Evolutionary conservation across 352 stramenopile species (phyloP), one percentile per base, ranked within the genome.

Genomic region (Pythium aquatile): DNA sequence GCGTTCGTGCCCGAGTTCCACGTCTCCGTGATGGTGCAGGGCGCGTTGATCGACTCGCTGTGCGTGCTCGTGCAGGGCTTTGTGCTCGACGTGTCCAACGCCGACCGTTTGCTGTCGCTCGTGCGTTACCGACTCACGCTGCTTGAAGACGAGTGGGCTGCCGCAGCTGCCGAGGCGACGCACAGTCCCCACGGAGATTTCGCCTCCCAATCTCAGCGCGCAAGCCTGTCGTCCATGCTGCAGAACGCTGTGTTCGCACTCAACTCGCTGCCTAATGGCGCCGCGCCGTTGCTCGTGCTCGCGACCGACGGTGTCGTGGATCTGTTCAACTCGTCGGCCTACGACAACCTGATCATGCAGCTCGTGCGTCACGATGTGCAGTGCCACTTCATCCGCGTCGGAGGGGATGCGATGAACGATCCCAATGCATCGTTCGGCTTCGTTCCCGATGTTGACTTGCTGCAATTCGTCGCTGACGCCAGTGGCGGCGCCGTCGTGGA

Each of bases 301-400:
- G 83, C 93, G 48, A 92, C 88, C 0, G 88, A 96, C 63, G 85
- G 88, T 5, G 88, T 96, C 32, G 73, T 94, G n/a, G 86, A 95
- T 72, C 58, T 93, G 11, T 77, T 77, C 20, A 72, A 94, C 40
- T 76, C 78, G 6, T 93, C 87, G 61, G 82, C 80, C 4, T 96
- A 96, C 46, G 88, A 96, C 69, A 90, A 85, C 33, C 61, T 96
- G 46, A 68, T 95, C 32, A 95, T 95, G 88, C 86, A 96, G 46
- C 80, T 96, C n/a, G 81, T 88, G 47, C 85, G 88, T 6, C 88
- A 96, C 61, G 85, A 96, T 66, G 85, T 95, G 48, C 79, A 93
- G 46, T 95, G 86, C 47, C 79, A 95, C 58, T 94, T 94, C 54
- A 73, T 96, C 46, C 78, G 80, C 2, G 75, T 95, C 29, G 85